Evolutionary conservation across 495 filamentous ascomycete genomes (phyloP).

Genomic region (Aspergillus sparsus): DNA sequence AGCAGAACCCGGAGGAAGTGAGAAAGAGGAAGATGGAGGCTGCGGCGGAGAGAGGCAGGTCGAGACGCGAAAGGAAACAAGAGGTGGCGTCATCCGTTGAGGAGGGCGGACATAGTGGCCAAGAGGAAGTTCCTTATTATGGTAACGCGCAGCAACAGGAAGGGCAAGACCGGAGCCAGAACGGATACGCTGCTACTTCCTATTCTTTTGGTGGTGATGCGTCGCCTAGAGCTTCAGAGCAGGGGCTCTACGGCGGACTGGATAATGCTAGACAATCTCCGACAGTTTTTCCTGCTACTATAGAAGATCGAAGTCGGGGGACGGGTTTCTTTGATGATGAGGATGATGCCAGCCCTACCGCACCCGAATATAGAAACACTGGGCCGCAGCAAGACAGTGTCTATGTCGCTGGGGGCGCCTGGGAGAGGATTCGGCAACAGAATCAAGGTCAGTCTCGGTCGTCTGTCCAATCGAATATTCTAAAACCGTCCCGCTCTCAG

Average conservation of each 20-base stretch:
- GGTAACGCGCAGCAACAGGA: background rate
- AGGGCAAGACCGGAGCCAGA: background rate
- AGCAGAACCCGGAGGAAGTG: constrained; percentile 28
- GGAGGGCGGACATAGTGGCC: background rate
- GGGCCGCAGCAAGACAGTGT: constrained; percentile 21
- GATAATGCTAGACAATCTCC: background rate
- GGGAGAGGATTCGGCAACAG: constrained; percentile 45
- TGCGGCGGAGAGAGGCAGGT: constrained; percentile 15
- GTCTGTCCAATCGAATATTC: background rate
- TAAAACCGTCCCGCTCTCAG: background rate
- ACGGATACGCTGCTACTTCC: background rate
- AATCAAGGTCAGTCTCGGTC: constrained; percentile 16
- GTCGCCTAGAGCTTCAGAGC: background rate
- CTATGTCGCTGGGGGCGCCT: constrained; percentile 32
- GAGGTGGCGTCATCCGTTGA: constrained; percentile 2
- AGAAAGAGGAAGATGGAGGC: constrained; percentile 27
- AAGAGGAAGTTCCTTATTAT: background rate
- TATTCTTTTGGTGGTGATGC: background rate
- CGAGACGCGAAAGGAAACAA: constrained; percentile 15
- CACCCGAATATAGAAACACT: constrained; percentile 35
- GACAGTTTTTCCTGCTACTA: background rate
- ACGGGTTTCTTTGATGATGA: constrained; percentile 34
- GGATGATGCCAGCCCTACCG: constrained; percentile 46
- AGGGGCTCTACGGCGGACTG: background rate
- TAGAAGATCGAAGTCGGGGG: constrained; percentile 1